Evolutionary conservation across 2,329 filamentous ascomycete genomes (phyloP).

Genomic region (Neonectria coccinea): DNA sequence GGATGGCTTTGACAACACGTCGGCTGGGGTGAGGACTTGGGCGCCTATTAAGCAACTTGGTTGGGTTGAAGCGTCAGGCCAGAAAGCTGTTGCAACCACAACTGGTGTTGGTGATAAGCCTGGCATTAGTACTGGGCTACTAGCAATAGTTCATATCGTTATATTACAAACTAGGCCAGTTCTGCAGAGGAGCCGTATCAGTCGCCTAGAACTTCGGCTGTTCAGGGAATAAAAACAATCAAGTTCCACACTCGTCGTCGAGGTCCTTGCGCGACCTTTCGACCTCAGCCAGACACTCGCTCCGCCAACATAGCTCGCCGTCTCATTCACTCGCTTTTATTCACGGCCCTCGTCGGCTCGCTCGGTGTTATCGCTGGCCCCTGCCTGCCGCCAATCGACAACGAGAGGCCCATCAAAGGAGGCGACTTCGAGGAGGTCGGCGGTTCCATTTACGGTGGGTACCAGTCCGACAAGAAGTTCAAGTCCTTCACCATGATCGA

Average conservation of each 20-base stretch:
- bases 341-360: background rate
- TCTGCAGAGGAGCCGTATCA: background rate
- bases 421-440: background rate
- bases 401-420: background rate
- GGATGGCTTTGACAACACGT: background rate
- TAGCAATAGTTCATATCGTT: too few species aligned
- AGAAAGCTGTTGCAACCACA: background rate
- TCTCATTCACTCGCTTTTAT: background rate
- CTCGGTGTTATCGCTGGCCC: background rate
- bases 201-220: background rate
- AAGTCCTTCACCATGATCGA: background rate
- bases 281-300: background rate
- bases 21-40: too few species aligned
- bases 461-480: background rate
- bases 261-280: background rate
- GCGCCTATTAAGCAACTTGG: too few species aligned
- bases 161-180: background rate
- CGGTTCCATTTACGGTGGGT: background rate
- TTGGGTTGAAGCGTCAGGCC: too few species aligned
- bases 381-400: background rate
- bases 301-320: background rate
- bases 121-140: too few species aligned
- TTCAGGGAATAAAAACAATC: background rate
- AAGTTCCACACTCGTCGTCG: background rate
- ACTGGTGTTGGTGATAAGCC: background rate